Evolutionary conservation across 2,329 filamentous ascomycete species (phyloP), one percentile per base, ranked within the genome.

Genomic region (Aspergillus fructus): DNA sequence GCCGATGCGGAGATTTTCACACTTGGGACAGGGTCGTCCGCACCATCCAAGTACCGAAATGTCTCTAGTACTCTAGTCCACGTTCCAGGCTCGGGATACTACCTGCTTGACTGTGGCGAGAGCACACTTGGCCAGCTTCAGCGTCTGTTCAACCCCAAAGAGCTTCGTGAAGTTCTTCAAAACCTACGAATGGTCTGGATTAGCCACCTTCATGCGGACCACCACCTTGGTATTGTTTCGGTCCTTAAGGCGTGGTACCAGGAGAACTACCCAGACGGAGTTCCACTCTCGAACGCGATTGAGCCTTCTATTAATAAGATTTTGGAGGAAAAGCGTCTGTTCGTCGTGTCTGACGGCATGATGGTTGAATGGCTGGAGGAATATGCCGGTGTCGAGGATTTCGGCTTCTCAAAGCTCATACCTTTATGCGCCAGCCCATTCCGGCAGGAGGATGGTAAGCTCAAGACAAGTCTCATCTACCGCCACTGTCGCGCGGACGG

Each of bases 181-280:
- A 87, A 96, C 61, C 80, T 99, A 43, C 88, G 87, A 53, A 85
- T 86, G 64, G 88, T 99, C 61, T 96, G 91, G 86, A 94, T 99
- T 75, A 96, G 91, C 73, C 94, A 99, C 76, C 80, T 96, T 61
- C 94, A 99, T 74, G 94, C 94, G 4, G 94, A 99, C 76, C 94
- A 99, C 75, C 94, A 97, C 70, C 83, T 99, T 19, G 94, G 94
- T 27, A 90, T 87, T 1, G 81, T 85, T n/a, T 84, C 87, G 5
- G 79, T 97, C n/a, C 85, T 97, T 68, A 87, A 85, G 67, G 90
- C 89, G 5, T 96, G 92, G 90, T 86, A 90, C 63, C 67, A 79
- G 54, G 81, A 86, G 43, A 80, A 80, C 19, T 83, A 85, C 64
- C 71, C 70, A 13, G 43, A 56, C 27, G 60, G 63, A n/a, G 64